Conservation (phyloP, 345 rosid genomes). For the Garcia nutans region DNA sequence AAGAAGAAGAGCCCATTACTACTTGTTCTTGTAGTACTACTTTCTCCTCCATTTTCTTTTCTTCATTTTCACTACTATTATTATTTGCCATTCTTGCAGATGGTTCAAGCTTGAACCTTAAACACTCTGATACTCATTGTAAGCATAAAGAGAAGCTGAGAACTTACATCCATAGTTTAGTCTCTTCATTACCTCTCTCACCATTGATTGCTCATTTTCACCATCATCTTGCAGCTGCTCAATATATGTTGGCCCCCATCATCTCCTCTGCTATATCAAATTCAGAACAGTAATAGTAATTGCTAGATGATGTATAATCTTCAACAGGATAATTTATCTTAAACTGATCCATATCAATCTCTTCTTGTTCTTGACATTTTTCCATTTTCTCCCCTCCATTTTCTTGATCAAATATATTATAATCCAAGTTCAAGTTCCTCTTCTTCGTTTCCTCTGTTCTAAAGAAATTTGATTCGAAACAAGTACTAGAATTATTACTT, state of each 20-base stretch:
- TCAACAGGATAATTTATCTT: conserved; percentile 27
- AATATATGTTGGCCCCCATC: conserved; percentile 25
- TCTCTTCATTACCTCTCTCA: conserved; percentile 30
- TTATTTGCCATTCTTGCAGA: not conserved
- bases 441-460: no score
- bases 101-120: conserved; percentile 20
- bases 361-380: conserved; percentile 4
- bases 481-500: not conserved
- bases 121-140: conserved; percentile 43
- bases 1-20: conserved; percentile 16
- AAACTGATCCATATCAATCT: conserved; percentile 3
- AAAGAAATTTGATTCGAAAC: conserved; percentile 17
- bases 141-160: conserved; percentile 52
- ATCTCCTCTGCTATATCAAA: conserved; percentile 45
- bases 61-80: not conserved
- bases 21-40: conserved; percentile 9
- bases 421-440: conserved; percentile 3
- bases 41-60: conserved; percentile 8
- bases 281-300: conserved; percentile 22
- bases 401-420: not conserved
- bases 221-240: conserved; percentile 8
- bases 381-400: not conserved
- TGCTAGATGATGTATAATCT: conserved; percentile 7
- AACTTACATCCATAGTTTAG: conserved; percentile 37
- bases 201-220: conserved; percentile 22